A percentile compares a stretch with the other conserved stretches of the same genome.
Conservation (phyloP, 768 basidiomycete genomes). For the Russula earlei region DNA sequence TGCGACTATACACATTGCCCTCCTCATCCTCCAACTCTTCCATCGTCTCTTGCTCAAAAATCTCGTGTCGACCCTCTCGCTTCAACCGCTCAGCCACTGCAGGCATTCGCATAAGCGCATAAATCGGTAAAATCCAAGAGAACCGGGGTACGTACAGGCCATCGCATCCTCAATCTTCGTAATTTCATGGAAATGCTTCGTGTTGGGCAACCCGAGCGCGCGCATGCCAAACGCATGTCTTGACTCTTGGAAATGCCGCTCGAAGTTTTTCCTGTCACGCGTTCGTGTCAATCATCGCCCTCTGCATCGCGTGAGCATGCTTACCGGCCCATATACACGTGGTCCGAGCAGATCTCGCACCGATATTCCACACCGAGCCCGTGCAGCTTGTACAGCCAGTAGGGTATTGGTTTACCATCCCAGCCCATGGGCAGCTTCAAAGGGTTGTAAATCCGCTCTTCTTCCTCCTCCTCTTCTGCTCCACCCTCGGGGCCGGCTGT, state of each 20-base stretch:
- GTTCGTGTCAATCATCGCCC: neutral
- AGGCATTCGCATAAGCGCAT: neutral
- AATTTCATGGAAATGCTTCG: slow-evolving; percentile 98
- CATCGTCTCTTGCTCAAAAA: slow-evolving; percentile 89
- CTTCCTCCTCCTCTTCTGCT: slow-evolving; percentile 83
- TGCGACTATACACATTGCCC: slow-evolving; percentile 96
- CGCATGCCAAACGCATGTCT: slow-evolving; percentile 98
- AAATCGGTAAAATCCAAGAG: neutral
- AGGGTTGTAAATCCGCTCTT: slow-evolving; percentile 96
- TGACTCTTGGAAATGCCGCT: slow-evolving; percentile 94
- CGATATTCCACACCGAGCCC: slow-evolving; percentile 96
- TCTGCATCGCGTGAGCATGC: slow-evolving; percentile 19
- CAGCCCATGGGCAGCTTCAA: slow-evolving; percentile 93
- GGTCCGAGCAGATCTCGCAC: slow-evolving; percentile 96
- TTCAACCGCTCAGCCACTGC: slow-evolving; percentile 96
- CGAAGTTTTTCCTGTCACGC: slow-evolving; percentile 82
- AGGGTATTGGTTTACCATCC: slow-evolving; percentile 99
- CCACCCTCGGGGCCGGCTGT: slow-evolving; percentile 35
- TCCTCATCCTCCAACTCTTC: slow-evolving; percentile 98
- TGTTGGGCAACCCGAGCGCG: slow-evolving; percentile 92
- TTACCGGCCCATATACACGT: slow-evolving; percentile 92
- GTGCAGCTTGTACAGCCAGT: slow-evolving; percentile 97
- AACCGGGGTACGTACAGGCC: slow-evolving; percentile 50
- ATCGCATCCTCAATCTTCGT: slow-evolving; percentile 95
- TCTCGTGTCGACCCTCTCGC: slow-evolving; percentile 90